Base-by-base conservation (phyloP, 2,329 filamentous ascomycete genomes). In the Aspergillus versicolor region DNA sequence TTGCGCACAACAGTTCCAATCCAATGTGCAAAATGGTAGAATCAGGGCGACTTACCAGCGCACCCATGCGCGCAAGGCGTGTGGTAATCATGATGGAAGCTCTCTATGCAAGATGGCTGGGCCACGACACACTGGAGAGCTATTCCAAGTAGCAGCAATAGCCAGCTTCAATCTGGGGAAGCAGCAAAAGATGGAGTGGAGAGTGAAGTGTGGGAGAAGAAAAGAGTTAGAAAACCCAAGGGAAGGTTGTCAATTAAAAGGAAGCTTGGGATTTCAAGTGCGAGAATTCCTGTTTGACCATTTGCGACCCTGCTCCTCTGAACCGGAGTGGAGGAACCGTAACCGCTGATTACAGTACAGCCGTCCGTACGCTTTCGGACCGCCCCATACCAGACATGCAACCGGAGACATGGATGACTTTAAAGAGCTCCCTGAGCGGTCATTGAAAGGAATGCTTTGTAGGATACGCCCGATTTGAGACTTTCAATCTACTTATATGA, bases 31-130 rank as follows among this genome's bases (percentile, higher is more conserved):
- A 52, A 32, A 45, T 40, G 53, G 57, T 41, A 57, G 62, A 52
- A 22, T 38, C 52, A 45, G 56, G 62, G 42, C 22, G 58, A 75
- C 77, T 64, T 75, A 79, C 77, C 75, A 79, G 71, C 71, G 73
- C 75, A 74, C 75, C 75, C 64, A 74, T 68, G 70, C 77, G 77
- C 72, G 75, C 72, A 65, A 79, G 71, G 72, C 74, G 72, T 64
- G 75, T 72, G 67, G 77, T 76, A 69, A 79, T 76, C 77, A 79
- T 79, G 67, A 69, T 77, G 71, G 64, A 69, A 69, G 71, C 68
- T 73, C 71, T 72, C 71, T 75, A 71, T 68, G 66, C 67, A 66
- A 70, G 68, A 65, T 67, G 66, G 66, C 69, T 70, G 62, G 62
- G 63, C 67, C 63, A 67, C 67, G 67, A 69, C 70, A 70, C 74